A percentile compares a stretch with the other conserved stretches of the same genome.
Conservation (phyloP, 148 eudicot genomes). For the Heliamphora exappendiculata region DNA sequence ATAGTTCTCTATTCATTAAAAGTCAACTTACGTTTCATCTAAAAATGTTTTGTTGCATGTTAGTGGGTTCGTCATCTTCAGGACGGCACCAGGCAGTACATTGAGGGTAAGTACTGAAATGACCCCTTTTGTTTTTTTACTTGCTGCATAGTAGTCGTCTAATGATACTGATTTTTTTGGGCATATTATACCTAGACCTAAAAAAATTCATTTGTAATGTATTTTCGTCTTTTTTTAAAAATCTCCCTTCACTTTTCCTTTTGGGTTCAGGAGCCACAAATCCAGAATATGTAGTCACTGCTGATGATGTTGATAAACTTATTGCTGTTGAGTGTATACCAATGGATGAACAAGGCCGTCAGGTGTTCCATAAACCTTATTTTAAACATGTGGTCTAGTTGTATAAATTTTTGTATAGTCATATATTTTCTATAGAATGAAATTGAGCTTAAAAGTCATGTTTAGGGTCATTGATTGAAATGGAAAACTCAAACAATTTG, state of each 20-base stretch:
- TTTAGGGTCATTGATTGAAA: neutral
- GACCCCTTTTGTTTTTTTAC: neutral
- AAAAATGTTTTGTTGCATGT: conserved; percentile 11
- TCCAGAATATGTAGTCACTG: conserved; percentile 96
- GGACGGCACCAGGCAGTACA: conserved; percentile 89
- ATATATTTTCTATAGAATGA: neutral
- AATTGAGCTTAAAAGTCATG: neutral
- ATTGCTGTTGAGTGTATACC: conserved; percentile 98
- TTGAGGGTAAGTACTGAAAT: conserved; percentile 54
- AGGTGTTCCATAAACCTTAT: conserved; percentile 35
- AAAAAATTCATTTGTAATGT: conserved; percentile 8
- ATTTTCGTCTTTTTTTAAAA: neutral
- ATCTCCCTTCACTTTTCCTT: neutral
- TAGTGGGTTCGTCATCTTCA: conserved; percentile 99
- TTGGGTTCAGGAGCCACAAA: conserved; percentile 73
- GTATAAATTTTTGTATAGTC: neutral
- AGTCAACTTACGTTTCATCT: conserved; percentile 8
- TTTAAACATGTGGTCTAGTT: neutral
- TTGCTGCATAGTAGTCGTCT: neutral
- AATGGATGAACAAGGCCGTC: conserved; percentile 90
- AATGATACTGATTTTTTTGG: neutral
- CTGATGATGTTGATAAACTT: conserved; percentile 92
- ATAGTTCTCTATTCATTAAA: neutral
- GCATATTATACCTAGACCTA: neutral
- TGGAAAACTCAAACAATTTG: neutral